A percentile compares a stretch with the other conserved stretches of the same genome.
Conservation (phyloP, 208 protist genomes). For the Porcisia hertigi region DNA sequence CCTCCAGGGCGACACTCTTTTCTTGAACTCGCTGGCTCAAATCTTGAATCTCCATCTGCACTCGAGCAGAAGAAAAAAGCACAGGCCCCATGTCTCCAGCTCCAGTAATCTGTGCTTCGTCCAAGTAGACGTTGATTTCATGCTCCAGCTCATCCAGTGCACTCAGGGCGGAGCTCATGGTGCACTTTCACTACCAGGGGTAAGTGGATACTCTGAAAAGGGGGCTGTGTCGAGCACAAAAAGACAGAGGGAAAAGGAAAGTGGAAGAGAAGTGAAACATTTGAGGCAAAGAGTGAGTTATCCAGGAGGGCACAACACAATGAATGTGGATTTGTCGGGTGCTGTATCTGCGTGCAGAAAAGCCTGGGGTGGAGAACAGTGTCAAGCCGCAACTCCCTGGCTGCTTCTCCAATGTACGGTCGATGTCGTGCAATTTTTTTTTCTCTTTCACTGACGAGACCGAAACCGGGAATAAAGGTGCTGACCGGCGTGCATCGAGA, state of each 20-base stretch:
- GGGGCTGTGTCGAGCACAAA: background rate
- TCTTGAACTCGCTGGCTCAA: conserved; percentile 26
- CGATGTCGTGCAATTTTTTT: background rate
- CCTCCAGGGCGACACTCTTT: conserved; percentile 26
- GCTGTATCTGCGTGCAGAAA: background rate
- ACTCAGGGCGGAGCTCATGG: conserved; percentile 4
- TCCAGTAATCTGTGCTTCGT: conserved; percentile 16
- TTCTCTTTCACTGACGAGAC: background rate
- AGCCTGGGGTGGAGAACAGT: background rate
- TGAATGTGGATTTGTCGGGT: background rate
- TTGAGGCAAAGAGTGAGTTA: background rate
- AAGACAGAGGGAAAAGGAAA: conserved; percentile 16
- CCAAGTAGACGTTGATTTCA: conserved; percentile 21
- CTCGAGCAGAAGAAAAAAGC: conserved; percentile 14
- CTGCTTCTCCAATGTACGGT: background rate
- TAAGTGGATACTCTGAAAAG: background rate
- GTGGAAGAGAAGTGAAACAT: background rate
- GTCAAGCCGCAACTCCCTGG: background rate
- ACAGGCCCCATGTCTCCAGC: conserved; percentile 19
- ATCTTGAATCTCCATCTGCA: conserved; percentile 33
- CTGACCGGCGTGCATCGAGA: background rate
- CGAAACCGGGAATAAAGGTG: no score
- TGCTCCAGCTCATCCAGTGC: conserved; percentile 30
- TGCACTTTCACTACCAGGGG: conserved; percentile 5
- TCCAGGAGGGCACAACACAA: background rate